Percentiles rank a stretch among this genome's conserved stretches.
These are phyloP conservation scores for Chaetomium cochliodes DNA, from an alignment of 495 filamentous ascomycete species.

Conservation along the genomic window DNA sequence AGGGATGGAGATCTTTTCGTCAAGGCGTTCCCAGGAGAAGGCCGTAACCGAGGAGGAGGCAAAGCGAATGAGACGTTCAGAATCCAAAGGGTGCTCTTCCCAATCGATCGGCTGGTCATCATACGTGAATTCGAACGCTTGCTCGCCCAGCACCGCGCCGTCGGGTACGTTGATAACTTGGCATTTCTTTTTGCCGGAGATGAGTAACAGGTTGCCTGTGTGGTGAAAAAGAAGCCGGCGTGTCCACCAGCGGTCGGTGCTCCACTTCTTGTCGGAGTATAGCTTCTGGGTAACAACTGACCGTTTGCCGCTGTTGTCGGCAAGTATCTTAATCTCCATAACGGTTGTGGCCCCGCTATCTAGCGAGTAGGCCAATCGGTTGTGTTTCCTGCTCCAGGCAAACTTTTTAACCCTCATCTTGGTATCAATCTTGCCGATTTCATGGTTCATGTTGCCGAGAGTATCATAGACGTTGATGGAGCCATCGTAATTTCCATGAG, in stretches of 20 bases:
- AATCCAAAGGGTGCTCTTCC: constrained; percentile 3
- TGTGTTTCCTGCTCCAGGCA: constrained; percentile 7
- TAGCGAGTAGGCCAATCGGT: not conserved
- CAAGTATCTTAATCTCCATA: not conserved
- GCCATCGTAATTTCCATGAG: not conserved
- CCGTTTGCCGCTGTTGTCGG: not conserved
- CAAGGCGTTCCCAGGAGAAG: constrained; percentile 6
- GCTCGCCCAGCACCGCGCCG: too few species aligned
- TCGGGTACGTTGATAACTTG: constrained; percentile 3
- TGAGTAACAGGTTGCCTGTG: not conserved
- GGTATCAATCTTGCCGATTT: not conserved
- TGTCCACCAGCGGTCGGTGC: not conserved
- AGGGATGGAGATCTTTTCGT: not conserved
- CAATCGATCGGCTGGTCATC: not conserved
- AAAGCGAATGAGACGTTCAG: constrained; percentile 2
- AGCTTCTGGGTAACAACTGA: not conserved
- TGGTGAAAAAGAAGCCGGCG: constrained; percentile 6
- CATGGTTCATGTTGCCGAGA: not conserved
- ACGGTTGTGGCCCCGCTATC: not conserved
- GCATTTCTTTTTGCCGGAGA: not conserved
- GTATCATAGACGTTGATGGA: constrained; percentile 1
- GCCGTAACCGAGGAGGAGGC: not conserved
- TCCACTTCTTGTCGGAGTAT: not conserved
- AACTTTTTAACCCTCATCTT: not conserved
- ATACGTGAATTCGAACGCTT: not conserved